Percentiles rank a stretch among this genome's conserved stretches.
Evolutionary conservation across 768 basidiomycete species (phyloP).

Genomic region (Boletus reticulatus): DNA sequence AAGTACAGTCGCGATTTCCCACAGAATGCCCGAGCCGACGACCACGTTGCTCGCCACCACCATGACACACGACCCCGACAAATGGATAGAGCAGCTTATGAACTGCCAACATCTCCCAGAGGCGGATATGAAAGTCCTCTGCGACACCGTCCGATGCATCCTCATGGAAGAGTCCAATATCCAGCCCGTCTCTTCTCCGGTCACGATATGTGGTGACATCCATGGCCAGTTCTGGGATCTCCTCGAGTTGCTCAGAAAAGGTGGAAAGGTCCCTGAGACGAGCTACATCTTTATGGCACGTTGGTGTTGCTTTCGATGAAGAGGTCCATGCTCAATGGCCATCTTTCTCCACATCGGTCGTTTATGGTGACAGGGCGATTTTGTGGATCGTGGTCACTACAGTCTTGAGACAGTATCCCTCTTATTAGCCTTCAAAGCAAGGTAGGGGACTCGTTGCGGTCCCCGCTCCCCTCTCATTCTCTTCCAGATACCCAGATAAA

Average conservation of each 20-base stretch:
- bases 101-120: slow-evolving; percentile 87
- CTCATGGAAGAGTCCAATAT: slow-evolving; percentile 97
- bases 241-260: slow-evolving; percentile 82
- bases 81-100: slow-evolving; percentile 89
- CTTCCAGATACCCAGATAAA: slow-evolving; percentile 80
- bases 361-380: slow-evolving; percentile 69
- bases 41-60: not conserved
- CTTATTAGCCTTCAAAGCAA: slow-evolving; percentile 84
- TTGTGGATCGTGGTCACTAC: slow-evolving; percentile 96
- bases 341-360: not conserved
- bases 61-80: slow-evolving; percentile 54
- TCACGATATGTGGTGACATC: slow-evolving; percentile 94
- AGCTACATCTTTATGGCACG: slow-evolving; percentile 97
- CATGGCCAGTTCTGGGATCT: slow-evolving; percentile 99
- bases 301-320: slow-evolving; percentile 41
- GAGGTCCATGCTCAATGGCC: slow-evolving; percentile 26
- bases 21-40: not conserved
- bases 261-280: slow-evolving; percentile 80
- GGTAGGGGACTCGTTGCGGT: slow-evolving; percentile 41
- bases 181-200: slow-evolving; percentile 92
- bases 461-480: slow-evolving; percentile 4
- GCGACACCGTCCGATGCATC: slow-evolving; percentile 83
- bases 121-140: slow-evolving; percentile 89
- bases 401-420: slow-evolving; percentile 93
- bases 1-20: not conserved